A percentile compares a stretch with the other conserved stretches of the same genome.
These are phyloP conservation scores for Termitomyces sp. DNA, from an alignment of 768 basidiomycete species.

Conservation along the genomic window DNA sequence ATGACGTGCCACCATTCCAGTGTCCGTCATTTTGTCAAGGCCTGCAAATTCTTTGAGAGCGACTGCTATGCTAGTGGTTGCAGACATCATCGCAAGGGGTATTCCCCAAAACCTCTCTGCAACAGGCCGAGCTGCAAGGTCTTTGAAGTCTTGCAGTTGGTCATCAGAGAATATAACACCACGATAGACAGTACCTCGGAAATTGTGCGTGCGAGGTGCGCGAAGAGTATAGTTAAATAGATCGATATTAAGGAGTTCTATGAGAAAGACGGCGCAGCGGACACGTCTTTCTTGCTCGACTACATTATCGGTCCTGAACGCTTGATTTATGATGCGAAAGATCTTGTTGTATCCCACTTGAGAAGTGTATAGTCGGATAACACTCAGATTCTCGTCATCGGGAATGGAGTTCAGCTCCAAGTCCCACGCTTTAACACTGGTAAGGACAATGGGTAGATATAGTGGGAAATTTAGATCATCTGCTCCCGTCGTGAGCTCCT, in stretches of 20 bases:
- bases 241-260: constrained; percentile 14
- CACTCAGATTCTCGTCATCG: constrained; percentile 10
- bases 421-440: constrained; percentile 9
- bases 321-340: constrained; percentile 11
- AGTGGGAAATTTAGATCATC: background rate
- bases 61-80: constrained; percentile 7
- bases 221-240: constrained; percentile 11
- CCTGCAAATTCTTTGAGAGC: constrained; percentile 10
- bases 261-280: constrained; percentile 9
- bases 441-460: constrained; percentile 5
- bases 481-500: background rate
- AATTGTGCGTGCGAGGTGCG: constrained; percentile 1
- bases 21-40: background rate
- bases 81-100: constrained; percentile 14
- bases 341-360: constrained; percentile 11
- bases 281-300: constrained; percentile 8
- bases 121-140: constrained; percentile 4
- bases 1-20: background rate
- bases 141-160: constrained; percentile 11
- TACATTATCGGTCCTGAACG: constrained; percentile 8
- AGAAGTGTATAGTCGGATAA: constrained; percentile 11
- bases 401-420: background rate
- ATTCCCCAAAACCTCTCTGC: constrained; percentile 11
- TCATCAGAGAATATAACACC: constrained; percentile 8
- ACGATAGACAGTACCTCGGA: constrained; percentile 11